phyloP scores from a whole-genome alignment of 2,329 filamentous ascomycete species.

The Aciculosporium take region DNA sequence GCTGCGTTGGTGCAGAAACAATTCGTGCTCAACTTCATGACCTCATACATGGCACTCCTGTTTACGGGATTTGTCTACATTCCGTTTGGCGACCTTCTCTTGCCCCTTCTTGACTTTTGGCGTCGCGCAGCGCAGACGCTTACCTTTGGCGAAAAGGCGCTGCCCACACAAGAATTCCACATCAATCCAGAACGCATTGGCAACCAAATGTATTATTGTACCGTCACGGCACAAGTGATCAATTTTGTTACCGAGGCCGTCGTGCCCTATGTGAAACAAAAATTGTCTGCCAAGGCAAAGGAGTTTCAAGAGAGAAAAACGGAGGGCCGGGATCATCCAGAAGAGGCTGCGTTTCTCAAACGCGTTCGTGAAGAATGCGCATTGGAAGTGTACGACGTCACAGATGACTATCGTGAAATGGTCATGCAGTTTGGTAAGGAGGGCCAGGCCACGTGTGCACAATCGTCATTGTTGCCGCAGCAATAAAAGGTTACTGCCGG shows the following conservation, averaged over 20 bases:
- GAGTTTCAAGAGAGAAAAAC: constrained; percentile 50
- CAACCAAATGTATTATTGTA: constrained; percentile 91
- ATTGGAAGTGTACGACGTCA: constrained; percentile 76
- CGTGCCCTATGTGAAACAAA: constrained; percentile 72
- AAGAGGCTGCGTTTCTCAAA: constrained; percentile 67
- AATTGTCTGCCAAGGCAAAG: constrained; percentile 64
- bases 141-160: constrained; percentile 58
- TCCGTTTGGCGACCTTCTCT: constrained; percentile 71
- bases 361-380: constrained; percentile 73
- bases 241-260: constrained; percentile 75
- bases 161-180: constrained; percentile 52
- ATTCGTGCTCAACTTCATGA: constrained; percentile 93
- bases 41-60: constrained; percentile 83
- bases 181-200: constrained; percentile 74
- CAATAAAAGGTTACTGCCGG: no score
- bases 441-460: background rate
- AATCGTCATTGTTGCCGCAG: no score
- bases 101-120: constrained; percentile 78
- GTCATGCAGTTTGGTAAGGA: constrained; percentile 57
- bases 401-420: constrained; percentile 86
- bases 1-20: constrained; percentile 80
- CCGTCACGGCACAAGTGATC: constrained; percentile 83
- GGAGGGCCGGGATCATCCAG: constrained; percentile 49
- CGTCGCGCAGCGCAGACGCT: constrained; percentile 59
- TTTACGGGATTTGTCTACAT: constrained; percentile 91